These are phyloP conservation scores for Naganishia sp. DNA, from an alignment of 1,284 basidiomycete species.

Conservation along the genomic window DNA sequence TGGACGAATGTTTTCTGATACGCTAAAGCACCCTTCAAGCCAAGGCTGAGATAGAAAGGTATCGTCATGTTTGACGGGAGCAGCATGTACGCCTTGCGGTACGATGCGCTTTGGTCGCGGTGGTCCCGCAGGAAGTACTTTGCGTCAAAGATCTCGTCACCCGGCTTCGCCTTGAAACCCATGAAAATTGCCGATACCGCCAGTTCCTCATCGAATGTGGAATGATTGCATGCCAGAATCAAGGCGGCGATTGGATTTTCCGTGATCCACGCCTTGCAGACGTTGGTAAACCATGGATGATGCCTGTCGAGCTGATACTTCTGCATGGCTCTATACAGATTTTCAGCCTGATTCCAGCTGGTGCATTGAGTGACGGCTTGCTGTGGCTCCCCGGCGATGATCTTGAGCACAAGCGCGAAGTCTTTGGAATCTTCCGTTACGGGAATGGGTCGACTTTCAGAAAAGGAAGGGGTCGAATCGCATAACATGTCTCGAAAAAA, in stretches of 20 bases:
- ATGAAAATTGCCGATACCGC: background rate
- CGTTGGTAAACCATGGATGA: constrained; percentile 1
- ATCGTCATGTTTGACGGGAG: background rate
- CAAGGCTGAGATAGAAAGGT: background rate
- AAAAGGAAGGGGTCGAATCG: background rate
- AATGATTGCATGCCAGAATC: background rate
- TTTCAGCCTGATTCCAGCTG: background rate
- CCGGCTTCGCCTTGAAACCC: background rate
- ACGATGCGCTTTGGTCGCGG: background rate
- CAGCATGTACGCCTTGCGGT: background rate
- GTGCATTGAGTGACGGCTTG: background rate
- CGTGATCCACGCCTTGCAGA: background rate
- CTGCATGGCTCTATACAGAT: background rate
- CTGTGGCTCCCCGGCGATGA: background rate
- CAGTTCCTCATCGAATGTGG: background rate
- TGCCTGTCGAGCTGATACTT: constrained; percentile 11
- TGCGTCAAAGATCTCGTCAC: background rate
- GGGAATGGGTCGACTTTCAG: background rate
- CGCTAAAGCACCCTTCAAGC: background rate
- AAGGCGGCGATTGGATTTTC: background rate
- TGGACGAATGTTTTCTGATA: background rate
- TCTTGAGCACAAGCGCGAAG: background rate
- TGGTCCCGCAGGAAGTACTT: background rate
- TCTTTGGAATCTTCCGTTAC: constrained; percentile 1
- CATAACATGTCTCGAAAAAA: constrained; percentile 7